Evolutionary conservation across 179 eudicot genomes (phyloP).

Genomic region (Beta lomatogona): DNA sequence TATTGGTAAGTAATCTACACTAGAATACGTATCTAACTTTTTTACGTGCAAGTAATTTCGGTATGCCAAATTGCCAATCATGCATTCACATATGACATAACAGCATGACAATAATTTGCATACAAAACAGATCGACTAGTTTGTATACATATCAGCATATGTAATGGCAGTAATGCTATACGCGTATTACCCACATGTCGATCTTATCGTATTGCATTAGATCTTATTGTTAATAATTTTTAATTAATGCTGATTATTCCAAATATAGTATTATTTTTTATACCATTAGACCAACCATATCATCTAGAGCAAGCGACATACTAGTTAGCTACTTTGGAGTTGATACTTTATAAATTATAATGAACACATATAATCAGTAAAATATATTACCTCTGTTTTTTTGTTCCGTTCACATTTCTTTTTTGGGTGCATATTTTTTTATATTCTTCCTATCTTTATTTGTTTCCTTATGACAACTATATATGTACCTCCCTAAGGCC

Average conservation of each 20-base stretch:
- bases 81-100: neutral
- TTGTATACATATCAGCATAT: neutral
- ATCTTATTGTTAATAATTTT: neutral
- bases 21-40: neutral
- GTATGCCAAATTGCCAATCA: neutral
- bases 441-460: too few species aligned
- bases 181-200: neutral
- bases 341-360: too few species aligned
- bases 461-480: too few species aligned
- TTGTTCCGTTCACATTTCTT: too few species aligned
- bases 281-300: neutral
- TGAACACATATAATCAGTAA: too few species aligned
- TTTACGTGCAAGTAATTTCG: neutral
- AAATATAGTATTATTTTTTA: too few species aligned
- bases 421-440: too few species aligned
- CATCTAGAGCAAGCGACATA: neutral
- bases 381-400: too few species aligned
- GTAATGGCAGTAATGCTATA: neutral
- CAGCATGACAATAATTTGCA: neutral
- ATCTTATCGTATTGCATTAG: neutral
- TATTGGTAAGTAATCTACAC: neutral
- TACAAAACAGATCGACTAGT: neutral
- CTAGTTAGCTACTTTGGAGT: too few species aligned
- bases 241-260: too few species aligned
- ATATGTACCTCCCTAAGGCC: too few species aligned